phyloP scores from a whole-genome alignment of 2,329 filamentous ascomycete genomes.

The Fusarium graminum region DNA sequence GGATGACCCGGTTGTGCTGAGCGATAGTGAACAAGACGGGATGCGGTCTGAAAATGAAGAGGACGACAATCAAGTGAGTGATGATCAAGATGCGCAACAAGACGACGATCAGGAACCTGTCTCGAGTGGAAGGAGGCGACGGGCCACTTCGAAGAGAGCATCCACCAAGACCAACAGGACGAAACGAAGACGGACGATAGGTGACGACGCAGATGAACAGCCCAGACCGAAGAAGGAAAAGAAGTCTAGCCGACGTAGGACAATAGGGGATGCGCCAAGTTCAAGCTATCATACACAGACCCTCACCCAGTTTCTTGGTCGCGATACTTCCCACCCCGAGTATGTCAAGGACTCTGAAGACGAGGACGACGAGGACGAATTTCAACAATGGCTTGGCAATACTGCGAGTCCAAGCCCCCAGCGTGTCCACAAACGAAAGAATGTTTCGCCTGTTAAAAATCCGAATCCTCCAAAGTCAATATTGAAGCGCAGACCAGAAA shows the following conservation, averaged over 20 bases:
- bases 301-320: conserved; percentile 56
- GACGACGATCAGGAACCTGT: conserved; percentile 42
- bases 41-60: conserved; percentile 39
- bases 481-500: conserved; percentile 30
- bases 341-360: conserved; percentile 58
- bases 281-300: conserved; percentile 59
- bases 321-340: conserved; percentile 30
- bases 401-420: conserved; percentile 48
- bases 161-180: conserved; percentile 26
- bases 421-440: conserved; percentile 18
- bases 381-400: conserved; percentile 53
- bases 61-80: conserved; percentile 34
- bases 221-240: conserved; percentile 36
- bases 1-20: conserved; percentile 46
- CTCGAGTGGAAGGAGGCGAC: conserved; percentile 46
- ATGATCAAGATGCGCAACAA: conserved; percentile 23
- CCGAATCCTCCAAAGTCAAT: conserved; percentile 37
- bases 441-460: conserved; percentile 26
- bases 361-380: conserved; percentile 50
- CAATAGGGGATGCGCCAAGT: conserved; percentile 51
- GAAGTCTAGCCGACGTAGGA: conserved; percentile 48
- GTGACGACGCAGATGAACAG: conserved; percentile 42
- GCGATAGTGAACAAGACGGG: conserved; percentile 49
- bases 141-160: conserved; percentile 27
- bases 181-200: conserved; percentile 50